Percentiles rank a stretch among this genome's conserved stretches.
Evolutionary conservation across 352 stramenopile species (phyloP).

Genomic region (Globisporangium rhizosaccharum): DNA sequence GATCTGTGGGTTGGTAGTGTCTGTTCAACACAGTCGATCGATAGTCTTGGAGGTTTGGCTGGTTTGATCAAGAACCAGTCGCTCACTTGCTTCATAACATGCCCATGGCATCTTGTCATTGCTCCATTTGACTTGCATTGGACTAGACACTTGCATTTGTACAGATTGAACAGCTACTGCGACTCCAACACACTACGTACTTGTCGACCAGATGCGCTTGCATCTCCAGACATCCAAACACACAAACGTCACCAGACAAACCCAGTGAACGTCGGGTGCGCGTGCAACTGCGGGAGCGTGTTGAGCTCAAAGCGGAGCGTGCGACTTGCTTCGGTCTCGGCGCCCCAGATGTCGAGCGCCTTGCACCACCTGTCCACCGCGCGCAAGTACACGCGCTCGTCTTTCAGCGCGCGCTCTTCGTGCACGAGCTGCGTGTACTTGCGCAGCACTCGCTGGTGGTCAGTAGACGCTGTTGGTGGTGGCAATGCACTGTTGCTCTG

Average conservation of each 20-base stretch:
- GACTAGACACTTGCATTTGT: too few relatives aligned
- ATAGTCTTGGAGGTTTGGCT: too few relatives aligned
- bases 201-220: too few relatives aligned
- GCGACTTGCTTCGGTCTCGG: slow-evolving; percentile 9
- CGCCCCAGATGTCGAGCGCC: slow-evolving; percentile 14
- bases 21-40: too few relatives aligned
- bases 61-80: too few relatives aligned
- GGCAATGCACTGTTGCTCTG: too few relatives aligned
- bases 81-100: too few relatives aligned
- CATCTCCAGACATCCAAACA: neutral
- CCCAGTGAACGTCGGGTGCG: neutral
- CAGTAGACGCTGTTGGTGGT: neutral
- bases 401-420: slow-evolving; percentile 7
- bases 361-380: slow-evolving; percentile 5
- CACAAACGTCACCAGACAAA: neutral
- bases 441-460: neutral
- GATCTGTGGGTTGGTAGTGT: too few relatives aligned
- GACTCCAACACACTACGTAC: too few relatives aligned
- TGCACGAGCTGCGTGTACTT: slow-evolving; percentile 1
- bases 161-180: too few relatives aligned
- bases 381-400: slow-evolving; percentile 4
- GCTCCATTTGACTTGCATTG: too few relatives aligned
- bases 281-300: slow-evolving; percentile 5
- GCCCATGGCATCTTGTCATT: too few relatives aligned
- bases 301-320: slow-evolving; percentile 12